Evolutionary conservation across 2,329 filamentous ascomycete species (phyloP).

Genomic region (Fusarium annulatum): DNA sequence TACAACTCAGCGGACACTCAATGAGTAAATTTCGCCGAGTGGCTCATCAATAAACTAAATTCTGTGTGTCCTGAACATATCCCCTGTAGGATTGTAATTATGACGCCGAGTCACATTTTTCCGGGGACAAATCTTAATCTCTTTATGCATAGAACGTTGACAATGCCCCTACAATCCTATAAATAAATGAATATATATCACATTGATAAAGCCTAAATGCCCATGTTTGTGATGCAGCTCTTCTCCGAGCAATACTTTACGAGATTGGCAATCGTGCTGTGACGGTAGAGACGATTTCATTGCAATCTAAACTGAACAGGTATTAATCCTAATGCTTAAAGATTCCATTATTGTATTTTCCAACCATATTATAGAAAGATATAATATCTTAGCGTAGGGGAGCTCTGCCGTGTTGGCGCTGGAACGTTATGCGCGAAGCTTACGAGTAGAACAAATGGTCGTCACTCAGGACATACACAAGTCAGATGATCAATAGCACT

Average conservation of each 20-base stretch:
- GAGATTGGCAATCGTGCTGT: no score
- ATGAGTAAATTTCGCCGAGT: background rate
- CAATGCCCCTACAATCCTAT: accelerated
- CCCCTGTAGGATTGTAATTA: background rate
- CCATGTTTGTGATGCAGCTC: background rate
- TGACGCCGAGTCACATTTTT: background rate
- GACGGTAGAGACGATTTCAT: background rate
- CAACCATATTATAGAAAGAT: accelerated
- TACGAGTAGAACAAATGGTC: background rate
- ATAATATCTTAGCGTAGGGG: accelerated
- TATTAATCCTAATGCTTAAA: accelerated
- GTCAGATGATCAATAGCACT: accelerated
- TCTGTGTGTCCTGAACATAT: background rate
- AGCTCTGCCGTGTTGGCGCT: background rate
- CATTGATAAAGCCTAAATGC: background rate
- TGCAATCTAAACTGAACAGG: accelerated
- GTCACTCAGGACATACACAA: accelerated
- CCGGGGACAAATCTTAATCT: background rate
- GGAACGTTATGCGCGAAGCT: accelerated
- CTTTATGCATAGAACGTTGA: background rate
- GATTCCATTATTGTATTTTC: accelerated
- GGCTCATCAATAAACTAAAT: no score
- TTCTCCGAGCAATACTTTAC: accelerated
- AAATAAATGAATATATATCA: background rate
- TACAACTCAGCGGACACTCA: no score